phyloP scores from a whole-genome alignment of 768 basidiomycete species.

The Auricularia auricula-judae region DNA sequence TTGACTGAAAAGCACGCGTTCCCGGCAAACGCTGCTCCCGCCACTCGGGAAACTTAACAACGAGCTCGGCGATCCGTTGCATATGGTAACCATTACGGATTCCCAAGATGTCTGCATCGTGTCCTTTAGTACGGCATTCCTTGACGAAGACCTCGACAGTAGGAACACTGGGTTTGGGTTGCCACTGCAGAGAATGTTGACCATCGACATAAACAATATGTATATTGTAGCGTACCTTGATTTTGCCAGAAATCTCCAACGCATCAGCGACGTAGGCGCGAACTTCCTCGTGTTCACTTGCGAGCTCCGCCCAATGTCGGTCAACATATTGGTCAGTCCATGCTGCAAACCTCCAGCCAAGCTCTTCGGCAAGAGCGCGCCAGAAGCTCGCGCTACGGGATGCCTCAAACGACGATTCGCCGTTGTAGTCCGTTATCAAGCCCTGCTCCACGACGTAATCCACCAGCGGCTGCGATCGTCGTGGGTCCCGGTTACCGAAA shows the following conservation, averaged over 20 bases:
- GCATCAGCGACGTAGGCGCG: conserved; percentile 68
- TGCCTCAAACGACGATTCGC: conserved; percentile 74
- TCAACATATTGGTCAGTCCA: conserved; percentile 64
- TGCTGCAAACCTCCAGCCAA: conserved; percentile 69
- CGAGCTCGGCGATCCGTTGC: conserved; percentile 46
- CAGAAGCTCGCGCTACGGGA: conserved; percentile 59
- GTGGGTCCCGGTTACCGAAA: conserved; percentile 71
- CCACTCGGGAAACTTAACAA: conserved; percentile 57
- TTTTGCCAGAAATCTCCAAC: conserved; percentile 57
- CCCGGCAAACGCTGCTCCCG: conserved; percentile 60
- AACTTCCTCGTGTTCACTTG: conserved; percentile 74
- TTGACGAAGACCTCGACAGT: conserved; percentile 51
- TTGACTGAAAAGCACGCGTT: conserved; percentile 70
- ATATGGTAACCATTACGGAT: conserved; percentile 55
- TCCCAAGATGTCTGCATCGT: conserved; percentile 64
- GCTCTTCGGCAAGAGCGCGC: conserved; percentile 58
- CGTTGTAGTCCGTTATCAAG: conserved; percentile 59
- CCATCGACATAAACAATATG: neutral
- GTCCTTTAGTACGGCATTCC: conserved; percentile 47
- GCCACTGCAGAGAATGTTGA: conserved; percentile 34
- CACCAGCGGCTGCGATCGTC: conserved; percentile 68
- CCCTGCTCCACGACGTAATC: conserved; percentile 61
- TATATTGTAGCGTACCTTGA: conserved; percentile 37
- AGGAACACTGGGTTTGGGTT: conserved; percentile 50
- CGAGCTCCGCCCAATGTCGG: conserved; percentile 59